Evolutionary conservation across 2,329 filamentous ascomycete genomes (phyloP), one percentile per base, ranked within the genome.

Genomic region (Hypocrella siamensis): DNA sequence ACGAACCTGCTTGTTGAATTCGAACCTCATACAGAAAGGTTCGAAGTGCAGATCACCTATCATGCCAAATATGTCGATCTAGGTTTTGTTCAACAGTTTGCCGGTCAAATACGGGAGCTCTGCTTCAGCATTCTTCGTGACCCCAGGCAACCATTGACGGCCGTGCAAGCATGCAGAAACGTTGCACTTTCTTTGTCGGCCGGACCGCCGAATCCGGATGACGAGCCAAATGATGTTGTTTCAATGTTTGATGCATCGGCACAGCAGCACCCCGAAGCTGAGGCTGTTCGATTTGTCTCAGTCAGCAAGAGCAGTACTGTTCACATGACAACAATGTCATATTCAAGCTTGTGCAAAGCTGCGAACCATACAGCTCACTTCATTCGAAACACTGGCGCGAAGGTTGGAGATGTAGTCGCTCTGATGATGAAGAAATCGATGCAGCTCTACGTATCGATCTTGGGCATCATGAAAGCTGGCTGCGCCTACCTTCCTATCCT

Each of bases 401-500:
- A 50, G 1, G 51, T 61, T 2, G 68, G 74, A 6, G 61, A 71
- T 12, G 55, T 82, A 8, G 60, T 92, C n/a, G 75, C 75, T 21
- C 68, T 93, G 28, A 61, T 78, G 28, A 76, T 92, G 68, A 70
- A 86, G 16, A 92, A 90, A 47, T 86, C 77, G 0, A 50, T 73
- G 1, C 52, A 73, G 17, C 56, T 92, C 1, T 93, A 93, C 45
- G 61, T 75, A 18, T 65, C 74, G 0, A 81, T 93, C 17, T 59
- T 93, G 19, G 84, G 73, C 2, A 67, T 77, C 16, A 52, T 83
- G 19, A 92, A 92, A 45, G 59, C 72, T 5, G 82, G 83, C 7
- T 76, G 75, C 43, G 82, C 75, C 6, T 90, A 92, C 45, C 55
- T 93, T n/a, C 83, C 84, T 0, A 61, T 93, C 4, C 63, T 82